Evolutionary conservation across 78 protist genomes (phyloP).

Genomic region (Emiliania huxleyi): DNA sequence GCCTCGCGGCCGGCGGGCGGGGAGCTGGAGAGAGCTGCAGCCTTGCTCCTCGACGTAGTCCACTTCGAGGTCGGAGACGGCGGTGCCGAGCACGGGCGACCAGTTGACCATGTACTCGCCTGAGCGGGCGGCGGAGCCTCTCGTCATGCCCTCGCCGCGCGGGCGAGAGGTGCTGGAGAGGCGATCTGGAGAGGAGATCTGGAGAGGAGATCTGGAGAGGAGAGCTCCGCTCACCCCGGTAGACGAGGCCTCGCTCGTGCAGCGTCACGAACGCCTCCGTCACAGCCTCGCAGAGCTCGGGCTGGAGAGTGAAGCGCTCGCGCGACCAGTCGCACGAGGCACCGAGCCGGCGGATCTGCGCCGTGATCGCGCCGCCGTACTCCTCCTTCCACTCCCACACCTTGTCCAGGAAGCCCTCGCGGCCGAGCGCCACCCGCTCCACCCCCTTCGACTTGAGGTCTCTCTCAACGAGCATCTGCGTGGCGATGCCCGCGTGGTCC

Average conservation of each 20-base stretch:
- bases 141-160: too few relatives aligned
- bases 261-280: slow-evolving; percentile 79
- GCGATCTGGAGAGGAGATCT: too few relatives aligned
- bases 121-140: too few relatives aligned
- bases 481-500: slow-evolving; percentile 99
- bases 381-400: slow-evolving; percentile 86
- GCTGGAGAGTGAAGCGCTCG: slow-evolving; percentile 79
- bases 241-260: slow-evolving; percentile 78
- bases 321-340: slow-evolving; percentile 89
- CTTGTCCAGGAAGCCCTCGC: slow-evolving; percentile 61
- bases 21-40: too few relatives aligned
- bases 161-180: too few relatives aligned
- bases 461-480: slow-evolving; percentile 86
- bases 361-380: background rate
- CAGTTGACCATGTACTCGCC: slow-evolving; percentile 87
- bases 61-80: slow-evolving; percentile 17
- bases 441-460: background rate
- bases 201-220: too few relatives aligned
- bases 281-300: slow-evolving; percentile 58
- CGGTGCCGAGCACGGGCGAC: slow-evolving; percentile 78
- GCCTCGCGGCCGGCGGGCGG: too few relatives aligned
- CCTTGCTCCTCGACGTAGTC: slow-evolving; percentile 29
- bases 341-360: slow-evolving; percentile 71
- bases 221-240: too few relatives aligned
- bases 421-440: slow-evolving; percentile 33